phyloP scores from a whole-genome alignment of 495 filamentous ascomycete genomes.

The Lineolata rhizophorae region DNA sequence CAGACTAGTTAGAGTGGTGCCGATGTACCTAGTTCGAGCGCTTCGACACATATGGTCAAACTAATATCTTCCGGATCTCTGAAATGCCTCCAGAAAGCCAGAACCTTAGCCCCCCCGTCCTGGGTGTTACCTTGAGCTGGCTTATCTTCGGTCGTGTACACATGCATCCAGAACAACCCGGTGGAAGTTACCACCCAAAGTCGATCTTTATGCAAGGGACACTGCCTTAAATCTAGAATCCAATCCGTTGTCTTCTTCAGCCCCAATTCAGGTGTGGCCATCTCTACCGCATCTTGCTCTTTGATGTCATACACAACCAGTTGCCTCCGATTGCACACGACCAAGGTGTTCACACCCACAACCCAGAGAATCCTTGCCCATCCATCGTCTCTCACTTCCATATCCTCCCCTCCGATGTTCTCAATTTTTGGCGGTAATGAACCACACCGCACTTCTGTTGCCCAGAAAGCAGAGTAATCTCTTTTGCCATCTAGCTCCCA shows the following conservation, averaged over 20 bases:
- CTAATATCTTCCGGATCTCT: slow-evolving; percentile 15
- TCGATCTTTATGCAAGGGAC: too few species aligned
- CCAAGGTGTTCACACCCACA: slow-evolving; percentile 11
- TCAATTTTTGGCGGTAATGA: background rate
- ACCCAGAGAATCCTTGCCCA: slow-evolving; percentile 20
- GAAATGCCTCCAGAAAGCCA: slow-evolving; percentile 25
- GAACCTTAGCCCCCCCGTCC: slow-evolving; percentile 9
- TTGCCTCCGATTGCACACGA: slow-evolving; percentile 14
- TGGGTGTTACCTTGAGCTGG: slow-evolving; percentile 13
- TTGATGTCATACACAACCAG: slow-evolving; percentile 12
- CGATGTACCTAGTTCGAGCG: background rate
- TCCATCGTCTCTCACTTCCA: slow-evolving; percentile 11
- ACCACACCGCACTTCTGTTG: background rate
- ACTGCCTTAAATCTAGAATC: too few species aligned
- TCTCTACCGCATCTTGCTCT: too few species aligned
- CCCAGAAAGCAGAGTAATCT: slow-evolving; percentile 1
- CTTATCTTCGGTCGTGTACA: slow-evolving; percentile 9
- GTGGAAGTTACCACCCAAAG: too few species aligned
- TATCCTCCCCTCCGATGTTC: background rate
- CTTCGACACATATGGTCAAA: slow-evolving; percentile 1
- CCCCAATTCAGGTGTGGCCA: slow-evolving; percentile 4
- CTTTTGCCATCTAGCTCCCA: slow-evolving; percentile 22
- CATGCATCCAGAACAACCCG: too few species aligned
- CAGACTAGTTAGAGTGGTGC: too few species aligned
- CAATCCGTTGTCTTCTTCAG: slow-evolving; percentile 8